A percentile compares a stretch with the other conserved stretches of the same genome.
These are phyloP conservation scores for Coemansia sp. DNA, from an alignment of 192 early-diverging fungal genomes.

Conservation along the genomic window DNA sequence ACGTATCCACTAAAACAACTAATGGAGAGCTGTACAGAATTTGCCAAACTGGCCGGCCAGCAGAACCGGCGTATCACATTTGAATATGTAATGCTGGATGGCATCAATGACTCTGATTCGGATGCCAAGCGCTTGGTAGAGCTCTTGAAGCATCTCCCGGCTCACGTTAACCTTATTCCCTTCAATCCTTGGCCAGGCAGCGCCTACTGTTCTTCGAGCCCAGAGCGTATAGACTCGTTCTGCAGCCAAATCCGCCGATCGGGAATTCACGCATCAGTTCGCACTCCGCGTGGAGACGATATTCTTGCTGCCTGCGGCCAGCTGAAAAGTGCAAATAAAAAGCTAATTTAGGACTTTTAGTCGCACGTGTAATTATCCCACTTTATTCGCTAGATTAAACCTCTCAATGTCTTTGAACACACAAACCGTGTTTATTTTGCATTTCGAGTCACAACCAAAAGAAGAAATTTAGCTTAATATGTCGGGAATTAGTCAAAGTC, in stretches of 20 bases:
- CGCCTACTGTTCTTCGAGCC: slow-evolving; percentile 59
- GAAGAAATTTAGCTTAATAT: slow-evolving; percentile 14
- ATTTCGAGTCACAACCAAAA: too few relatives aligned
- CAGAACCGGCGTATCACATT: slow-evolving; percentile 76
- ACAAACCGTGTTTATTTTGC: too few relatives aligned
- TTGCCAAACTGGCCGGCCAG: slow-evolving; percentile 53
- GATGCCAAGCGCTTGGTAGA: slow-evolving; percentile 68
- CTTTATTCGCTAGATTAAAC: too few relatives aligned
- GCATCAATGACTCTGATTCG: slow-evolving; percentile 72
- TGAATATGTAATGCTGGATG: slow-evolving; percentile 87
- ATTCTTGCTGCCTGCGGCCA: slow-evolving; percentile 82
- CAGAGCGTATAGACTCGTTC: slow-evolving; percentile 59
- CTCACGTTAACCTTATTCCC: slow-evolving; percentile 78
- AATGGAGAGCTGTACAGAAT: slow-evolving; percentile 68
- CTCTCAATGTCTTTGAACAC: too few relatives aligned
- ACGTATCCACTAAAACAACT: slow-evolving; percentile 72
- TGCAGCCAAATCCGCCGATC: slow-evolving; percentile 49
- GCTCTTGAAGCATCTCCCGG: slow-evolving; percentile 62
- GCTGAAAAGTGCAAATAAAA: slow-evolving; percentile 39
- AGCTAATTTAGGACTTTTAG: too few relatives aligned
- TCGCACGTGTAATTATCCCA: too few relatives aligned
- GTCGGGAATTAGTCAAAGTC: slow-evolving; percentile 71
- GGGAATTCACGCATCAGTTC: slow-evolving; percentile 60
- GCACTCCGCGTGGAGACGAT: slow-evolving; percentile 67
- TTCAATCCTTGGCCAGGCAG: slow-evolving; percentile 89